phyloP scores from a whole-genome alignment of 2,329 filamentous ascomycete species.

The Lecanicillium sp. region DNA sequence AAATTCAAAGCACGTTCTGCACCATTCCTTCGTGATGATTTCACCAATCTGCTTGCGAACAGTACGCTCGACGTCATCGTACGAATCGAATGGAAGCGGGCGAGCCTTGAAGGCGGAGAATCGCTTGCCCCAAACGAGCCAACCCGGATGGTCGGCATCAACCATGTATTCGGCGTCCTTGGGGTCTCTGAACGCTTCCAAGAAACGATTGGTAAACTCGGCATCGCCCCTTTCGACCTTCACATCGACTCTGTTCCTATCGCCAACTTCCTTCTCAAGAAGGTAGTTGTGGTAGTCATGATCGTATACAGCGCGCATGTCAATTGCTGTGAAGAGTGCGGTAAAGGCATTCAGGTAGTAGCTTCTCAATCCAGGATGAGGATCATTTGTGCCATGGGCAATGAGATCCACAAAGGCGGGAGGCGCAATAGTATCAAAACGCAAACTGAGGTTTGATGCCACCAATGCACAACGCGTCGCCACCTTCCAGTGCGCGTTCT shows the following conservation, averaged over 20 bases:
- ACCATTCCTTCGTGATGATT: constrained; percentile 76
- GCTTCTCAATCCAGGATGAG: constrained; percentile 76
- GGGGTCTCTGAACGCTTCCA: constrained; percentile 69
- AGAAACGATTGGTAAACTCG: constrained; percentile 70
- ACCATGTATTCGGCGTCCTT: constrained; percentile 71
- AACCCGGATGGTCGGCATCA: constrained; percentile 86
- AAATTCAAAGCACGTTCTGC: constrained; percentile 80
- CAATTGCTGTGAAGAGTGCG: constrained; percentile 72
- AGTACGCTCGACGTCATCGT: constrained; percentile 71
- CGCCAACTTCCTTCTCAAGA: constrained; percentile 62
- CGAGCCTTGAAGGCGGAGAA: constrained; percentile 75
- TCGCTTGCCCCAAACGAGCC: constrained; percentile 89
- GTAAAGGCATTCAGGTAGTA: constrained; percentile 76
- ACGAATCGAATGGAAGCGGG: constrained; percentile 58
- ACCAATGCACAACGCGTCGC: constrained; percentile 85
- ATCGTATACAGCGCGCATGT: constrained; percentile 75
- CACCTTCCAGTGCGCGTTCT: constrained; percentile 90
- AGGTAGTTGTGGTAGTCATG: constrained; percentile 87
- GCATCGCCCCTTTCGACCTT: constrained; percentile 66
- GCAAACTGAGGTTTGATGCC: constrained; percentile 79
- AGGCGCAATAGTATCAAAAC: constrained; percentile 84
- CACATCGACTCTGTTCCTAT: constrained; percentile 70
- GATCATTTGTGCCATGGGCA: constrained; percentile 75
- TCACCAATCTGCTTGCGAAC: constrained; percentile 73
- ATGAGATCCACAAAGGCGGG: constrained; percentile 77